phyloP scores from a whole-genome alignment of 2,329 filamentous ascomycete species.

The Nothophoma quercina region DNA sequence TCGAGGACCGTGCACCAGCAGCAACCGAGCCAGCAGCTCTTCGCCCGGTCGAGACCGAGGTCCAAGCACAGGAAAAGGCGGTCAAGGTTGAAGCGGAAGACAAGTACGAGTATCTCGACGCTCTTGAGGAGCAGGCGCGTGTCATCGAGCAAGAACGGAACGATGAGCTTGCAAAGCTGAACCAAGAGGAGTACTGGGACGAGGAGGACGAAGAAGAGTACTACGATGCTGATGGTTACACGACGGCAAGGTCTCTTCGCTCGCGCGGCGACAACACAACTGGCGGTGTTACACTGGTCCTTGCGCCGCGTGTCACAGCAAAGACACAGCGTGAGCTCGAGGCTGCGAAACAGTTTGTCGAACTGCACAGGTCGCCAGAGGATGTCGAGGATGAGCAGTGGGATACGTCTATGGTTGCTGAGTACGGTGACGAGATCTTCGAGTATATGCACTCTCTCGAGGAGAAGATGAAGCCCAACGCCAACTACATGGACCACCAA shows the following conservation, averaged over 20 bases:
- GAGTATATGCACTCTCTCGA: conserved; percentile 89
- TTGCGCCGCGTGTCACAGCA: conserved; percentile 75
- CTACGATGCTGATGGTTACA: conserved; percentile 72
- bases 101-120: conserved; percentile 47
- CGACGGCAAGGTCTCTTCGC: conserved; percentile 79
- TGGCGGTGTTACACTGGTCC: conserved; percentile 67
- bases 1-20: conserved; percentile 31
- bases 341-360: conserved; percentile 70
- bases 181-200: conserved; percentile 78
- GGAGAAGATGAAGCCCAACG: conserved; percentile 84
- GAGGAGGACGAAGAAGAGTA: conserved; percentile 77
- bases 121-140: conserved; percentile 48
- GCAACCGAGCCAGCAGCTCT: conserved; percentile 27
- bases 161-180: conserved; percentile 50
- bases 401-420: conserved; percentile 97
- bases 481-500: conserved; percentile 96
- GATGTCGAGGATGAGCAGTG: conserved; percentile 88
- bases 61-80: conserved; percentile 22
- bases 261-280: conserved; percentile 79
- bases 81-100: conserved; percentile 34
- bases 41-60: conserved; percentile 20
- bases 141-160: conserved; percentile 48
- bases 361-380: conserved; percentile 69
- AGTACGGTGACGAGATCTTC: conserved; percentile 97
- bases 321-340: conserved; percentile 77